Conservation (phyloP, 768 basidiomycete genomes). For the Suillus lakei region DNA sequence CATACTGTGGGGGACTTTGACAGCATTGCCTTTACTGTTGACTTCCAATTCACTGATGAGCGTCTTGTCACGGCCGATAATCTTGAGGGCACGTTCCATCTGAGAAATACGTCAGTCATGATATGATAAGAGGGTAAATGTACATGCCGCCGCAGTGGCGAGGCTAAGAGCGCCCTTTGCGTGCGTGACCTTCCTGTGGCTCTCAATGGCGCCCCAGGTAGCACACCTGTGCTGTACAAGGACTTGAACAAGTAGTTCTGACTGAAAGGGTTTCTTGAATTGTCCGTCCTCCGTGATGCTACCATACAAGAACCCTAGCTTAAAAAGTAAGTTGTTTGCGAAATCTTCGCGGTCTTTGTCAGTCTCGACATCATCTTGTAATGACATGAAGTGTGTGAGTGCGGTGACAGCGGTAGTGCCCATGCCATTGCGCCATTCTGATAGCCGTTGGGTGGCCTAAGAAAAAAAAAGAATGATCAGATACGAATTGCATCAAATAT, state of each 20-base stretch:
- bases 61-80: too few relatives aligned
- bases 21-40: too few relatives aligned
- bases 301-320: neutral
- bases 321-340: too few relatives aligned
- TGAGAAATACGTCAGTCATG: too few relatives aligned
- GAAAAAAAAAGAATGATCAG: neutral
- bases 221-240: constrained; percentile 8
- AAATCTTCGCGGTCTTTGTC: neutral
- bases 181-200: too few relatives aligned
- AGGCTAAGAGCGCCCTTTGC: too few relatives aligned
- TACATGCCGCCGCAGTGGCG: too few relatives aligned
- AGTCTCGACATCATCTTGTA: neutral
- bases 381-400: constrained; percentile 9
- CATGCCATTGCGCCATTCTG: constrained; percentile 14
- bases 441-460: constrained; percentile 8
- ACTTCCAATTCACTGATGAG: too few relatives aligned
- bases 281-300: neutral
- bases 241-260: constrained; percentile 11
- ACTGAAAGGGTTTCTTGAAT: constrained; percentile 1
- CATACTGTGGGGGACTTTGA: too few relatives aligned
- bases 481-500: neutral
- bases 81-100: too few relatives aligned
- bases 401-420: constrained; percentile 10
- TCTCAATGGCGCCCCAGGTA: too few relatives aligned
- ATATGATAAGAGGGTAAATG: too few relatives aligned